These are phyloP conservation scores for Russula sp. DNA, from an alignment of 768 basidiomycete species.

Conservation along the genomic window DNA sequence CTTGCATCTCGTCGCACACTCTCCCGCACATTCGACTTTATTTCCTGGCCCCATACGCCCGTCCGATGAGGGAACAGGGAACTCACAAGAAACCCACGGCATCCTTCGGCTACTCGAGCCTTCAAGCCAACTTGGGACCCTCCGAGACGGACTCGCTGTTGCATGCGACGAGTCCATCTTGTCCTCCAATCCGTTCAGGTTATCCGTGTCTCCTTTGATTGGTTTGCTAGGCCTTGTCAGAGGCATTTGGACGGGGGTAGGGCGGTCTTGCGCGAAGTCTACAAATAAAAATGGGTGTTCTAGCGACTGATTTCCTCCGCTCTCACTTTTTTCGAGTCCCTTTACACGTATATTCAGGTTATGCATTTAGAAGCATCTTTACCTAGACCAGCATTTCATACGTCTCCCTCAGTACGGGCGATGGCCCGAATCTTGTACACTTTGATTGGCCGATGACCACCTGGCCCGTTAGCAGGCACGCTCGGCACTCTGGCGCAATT, in stretches of 20 bases:
- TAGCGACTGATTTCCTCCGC: neutral
- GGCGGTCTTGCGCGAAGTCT: neutral
- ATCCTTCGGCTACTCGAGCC: neutral
- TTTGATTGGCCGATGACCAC: neutral
- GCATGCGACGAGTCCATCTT: neutral
- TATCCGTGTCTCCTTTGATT: neutral
- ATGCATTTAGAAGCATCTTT: neutral
- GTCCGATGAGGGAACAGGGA: neutral
- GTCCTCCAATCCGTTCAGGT: neutral
- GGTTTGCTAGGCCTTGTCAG: neutral
- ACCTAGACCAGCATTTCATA: neutral
- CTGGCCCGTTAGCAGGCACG: neutral
- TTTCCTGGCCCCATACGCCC: slow-evolving; percentile 1
- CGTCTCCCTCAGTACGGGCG: neutral
- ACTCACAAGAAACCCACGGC: neutral
- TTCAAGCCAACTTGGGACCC: neutral
- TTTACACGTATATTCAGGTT: neutral
- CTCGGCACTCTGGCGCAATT: neutral
- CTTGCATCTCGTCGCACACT: neutral
- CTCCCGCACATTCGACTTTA: neutral
- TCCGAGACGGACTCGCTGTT: slow-evolving; percentile 2
- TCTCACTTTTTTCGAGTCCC: neutral
- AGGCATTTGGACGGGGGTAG: neutral
- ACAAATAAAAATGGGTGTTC: neutral
- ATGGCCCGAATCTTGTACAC: neutral